Evolutionary conservation across 1,139 yeast species (phyloP).

Genomic region (Protomyces gravidus): DNA sequence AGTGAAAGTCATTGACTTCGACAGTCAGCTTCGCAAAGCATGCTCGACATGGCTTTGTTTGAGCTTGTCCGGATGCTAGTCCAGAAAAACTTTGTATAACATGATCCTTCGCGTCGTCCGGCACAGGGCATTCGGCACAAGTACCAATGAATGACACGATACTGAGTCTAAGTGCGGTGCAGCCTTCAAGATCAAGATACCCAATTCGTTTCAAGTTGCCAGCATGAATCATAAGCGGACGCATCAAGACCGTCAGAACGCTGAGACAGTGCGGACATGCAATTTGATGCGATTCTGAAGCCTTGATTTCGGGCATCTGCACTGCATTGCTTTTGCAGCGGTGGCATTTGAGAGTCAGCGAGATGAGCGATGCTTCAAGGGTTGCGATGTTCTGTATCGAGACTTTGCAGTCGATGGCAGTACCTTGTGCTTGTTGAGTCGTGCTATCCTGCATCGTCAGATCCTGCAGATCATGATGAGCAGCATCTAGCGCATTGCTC

Average conservation of each 20-base stretch:
- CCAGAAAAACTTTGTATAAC: constrained; percentile 36
- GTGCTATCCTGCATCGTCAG: not conserved
- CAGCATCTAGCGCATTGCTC: not conserved
- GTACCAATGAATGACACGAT: constrained; percentile 42
- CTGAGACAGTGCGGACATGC: constrained; percentile 42
- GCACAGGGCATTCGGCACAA: constrained; percentile 40
- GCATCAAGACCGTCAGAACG: constrained; percentile 41
- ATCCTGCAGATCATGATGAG: not conserved
- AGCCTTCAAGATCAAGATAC: constrained; percentile 43
- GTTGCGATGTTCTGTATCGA: constrained; percentile 40
- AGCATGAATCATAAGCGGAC: constrained; percentile 42
- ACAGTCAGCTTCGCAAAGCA: constrained; percentile 42
- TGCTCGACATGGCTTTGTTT: constrained; percentile 40
- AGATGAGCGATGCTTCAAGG: constrained; percentile 41
- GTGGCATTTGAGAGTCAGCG: constrained; percentile 42
- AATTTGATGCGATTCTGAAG: constrained; percentile 35
- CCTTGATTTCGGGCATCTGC: not conserved
- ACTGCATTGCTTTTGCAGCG: constrained; percentile 41
- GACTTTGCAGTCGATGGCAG: constrained; percentile 36
- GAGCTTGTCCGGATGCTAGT: constrained; percentile 40
- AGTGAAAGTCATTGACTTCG: constrained; percentile 33
- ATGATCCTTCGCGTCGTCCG: not conserved
- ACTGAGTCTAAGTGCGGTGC: constrained; percentile 41
- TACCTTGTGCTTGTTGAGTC: constrained; percentile 1
- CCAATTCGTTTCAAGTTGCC: constrained; percentile 38